Base-by-base conservation (phyloP, 257 asterid species). In the Echites panduratus region DNA sequence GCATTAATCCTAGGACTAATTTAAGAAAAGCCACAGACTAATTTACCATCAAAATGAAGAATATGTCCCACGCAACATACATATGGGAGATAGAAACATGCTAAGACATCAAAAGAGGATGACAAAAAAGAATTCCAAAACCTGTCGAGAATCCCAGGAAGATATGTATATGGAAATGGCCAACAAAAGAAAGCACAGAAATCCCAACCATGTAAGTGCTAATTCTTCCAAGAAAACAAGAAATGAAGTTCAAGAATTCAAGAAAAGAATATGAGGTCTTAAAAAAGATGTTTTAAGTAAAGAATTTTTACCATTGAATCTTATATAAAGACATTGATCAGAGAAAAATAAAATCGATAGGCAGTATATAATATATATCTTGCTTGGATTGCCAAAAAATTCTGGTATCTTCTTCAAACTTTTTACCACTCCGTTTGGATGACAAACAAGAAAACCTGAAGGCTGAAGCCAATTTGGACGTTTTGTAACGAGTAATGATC, bases 251-350 rank as follows among this genome's bases (percentile, higher is more conserved):
- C 74, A 56, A 61, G 59, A 57, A 40, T 67, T n/a, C 69, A 64
- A 32, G 50, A 32, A 75, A 57, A 73, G 58, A 81, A 81, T 84
- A 62, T 68, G 76, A 83, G 86, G 74, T 83, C 70, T 56, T 54
- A 72, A 61, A 58, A 48, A 13, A 7, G 71, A 56, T 71, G 38
- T 5, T 41, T 41, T n/a, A 76, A 76, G 87, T 38, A 84, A 88
- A 71, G 87, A 77, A 85, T 71, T 61, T 26, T 80, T 75, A 79
- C 91, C 78, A 11, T 50, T 14, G 68, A 75, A 67, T 70, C 68
- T 52, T 68, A 26, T 13, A 2, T 26, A 41, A 7, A 65, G 11
- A 13, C 6, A 8, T 12, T 14, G 40, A 62, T 41, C 27, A 76
- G 72, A 76, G 75, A 49, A 80, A 67, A 64, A 75, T 19, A 68